phyloP scores from a whole-genome alignment of 805 yeast genomes.

The Candida fluviatilis region DNA sequence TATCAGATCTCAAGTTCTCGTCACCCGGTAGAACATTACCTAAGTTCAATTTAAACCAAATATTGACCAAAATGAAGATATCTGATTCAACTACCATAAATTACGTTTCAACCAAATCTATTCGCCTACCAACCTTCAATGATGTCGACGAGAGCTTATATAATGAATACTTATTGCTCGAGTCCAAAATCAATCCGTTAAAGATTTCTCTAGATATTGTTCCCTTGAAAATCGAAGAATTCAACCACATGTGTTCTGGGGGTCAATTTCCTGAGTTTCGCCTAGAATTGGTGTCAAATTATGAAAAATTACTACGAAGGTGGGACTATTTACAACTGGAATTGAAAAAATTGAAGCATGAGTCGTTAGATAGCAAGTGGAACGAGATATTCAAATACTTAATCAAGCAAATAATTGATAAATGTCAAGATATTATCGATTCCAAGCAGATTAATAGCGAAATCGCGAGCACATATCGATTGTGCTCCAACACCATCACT shows the following conservation, averaged over 20 bases:
- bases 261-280: slow-evolving; percentile 25
- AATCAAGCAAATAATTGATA: slow-evolving; percentile 33
- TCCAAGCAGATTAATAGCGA: slow-evolving; percentile 19
- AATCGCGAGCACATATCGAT: slow-evolving; percentile 30
- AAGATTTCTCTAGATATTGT: slow-evolving; percentile 49
- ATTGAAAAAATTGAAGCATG: slow-evolving; percentile 37
- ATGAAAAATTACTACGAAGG: slow-evolving; percentile 34
- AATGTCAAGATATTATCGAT: slow-evolving; percentile 18
- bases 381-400: slow-evolving; percentile 46
- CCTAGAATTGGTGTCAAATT: slow-evolving; percentile 30
- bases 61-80: slow-evolving; percentile 21
- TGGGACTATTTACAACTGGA: slow-evolving; percentile 41
- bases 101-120: slow-evolving; percentile 13
- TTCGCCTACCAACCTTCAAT: slow-evolving; percentile 28
- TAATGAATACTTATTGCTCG: slow-evolving; percentile 38
- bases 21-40: slow-evolving; percentile 14
- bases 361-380: slow-evolving; percentile 55
- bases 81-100: slow-evolving; percentile 12
- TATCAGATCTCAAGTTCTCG: slow-evolving; percentile 16
- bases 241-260: slow-evolving; percentile 17
- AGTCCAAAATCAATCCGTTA: slow-evolving; percentile 44
- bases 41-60: slow-evolving; percentile 14
- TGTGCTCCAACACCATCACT: slow-evolving; percentile 35
- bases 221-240: slow-evolving; percentile 47
- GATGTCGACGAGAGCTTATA: slow-evolving; percentile 31